These are phyloP conservation scores for Colletotrichum sp. DNA, from an alignment of 2,329 filamentous ascomycete genomes.

Conservation along the genomic window DNA sequence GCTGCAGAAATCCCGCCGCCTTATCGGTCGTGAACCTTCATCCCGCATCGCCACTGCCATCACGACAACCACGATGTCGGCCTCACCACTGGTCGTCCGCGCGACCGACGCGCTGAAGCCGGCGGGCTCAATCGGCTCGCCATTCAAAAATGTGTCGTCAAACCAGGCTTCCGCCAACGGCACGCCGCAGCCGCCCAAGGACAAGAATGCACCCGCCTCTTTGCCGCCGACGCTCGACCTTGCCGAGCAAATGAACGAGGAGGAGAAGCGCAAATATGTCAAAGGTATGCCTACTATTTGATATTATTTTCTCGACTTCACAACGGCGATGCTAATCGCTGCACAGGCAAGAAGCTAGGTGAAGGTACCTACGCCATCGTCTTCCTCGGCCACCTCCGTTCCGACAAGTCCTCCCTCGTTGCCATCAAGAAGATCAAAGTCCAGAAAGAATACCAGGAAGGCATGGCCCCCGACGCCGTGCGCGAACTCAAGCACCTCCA, in stretches of 20 bases:
- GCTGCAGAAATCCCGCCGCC: neutral
- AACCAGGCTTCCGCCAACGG: slow-evolving; percentile 46
- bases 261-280: slow-evolving; percentile 86
- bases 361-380: slow-evolving; percentile 98
- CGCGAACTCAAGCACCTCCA: slow-evolving; percentile 96
- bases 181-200: slow-evolving; percentile 40
- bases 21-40: neutral
- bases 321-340: neutral
- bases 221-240: slow-evolving; percentile 55
- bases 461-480: slow-evolving; percentile 91
- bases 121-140: slow-evolving; percentile 43
- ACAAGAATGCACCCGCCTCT: slow-evolving; percentile 24
- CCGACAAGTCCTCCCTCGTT: slow-evolving; percentile 75
- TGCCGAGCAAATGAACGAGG: slow-evolving; percentile 83
- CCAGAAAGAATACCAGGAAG: slow-evolving; percentile 85
- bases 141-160: slow-evolving; percentile 46
- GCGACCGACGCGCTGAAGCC: slow-evolving; percentile 38
- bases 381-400: slow-evolving; percentile 82
- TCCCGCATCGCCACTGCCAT: neutral
- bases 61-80: slow-evolving; percentile 41
- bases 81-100: slow-evolving; percentile 50
- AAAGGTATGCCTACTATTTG: slow-evolving; percentile 62
- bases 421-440: slow-evolving; percentile 95
- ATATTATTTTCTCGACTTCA: neutral
- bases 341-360: slow-evolving; percentile 84